These are phyloP conservation scores for Alectoria sarmentosa DNA, from an alignment of 495 filamentous ascomycete species.

Conservation along the genomic window DNA sequence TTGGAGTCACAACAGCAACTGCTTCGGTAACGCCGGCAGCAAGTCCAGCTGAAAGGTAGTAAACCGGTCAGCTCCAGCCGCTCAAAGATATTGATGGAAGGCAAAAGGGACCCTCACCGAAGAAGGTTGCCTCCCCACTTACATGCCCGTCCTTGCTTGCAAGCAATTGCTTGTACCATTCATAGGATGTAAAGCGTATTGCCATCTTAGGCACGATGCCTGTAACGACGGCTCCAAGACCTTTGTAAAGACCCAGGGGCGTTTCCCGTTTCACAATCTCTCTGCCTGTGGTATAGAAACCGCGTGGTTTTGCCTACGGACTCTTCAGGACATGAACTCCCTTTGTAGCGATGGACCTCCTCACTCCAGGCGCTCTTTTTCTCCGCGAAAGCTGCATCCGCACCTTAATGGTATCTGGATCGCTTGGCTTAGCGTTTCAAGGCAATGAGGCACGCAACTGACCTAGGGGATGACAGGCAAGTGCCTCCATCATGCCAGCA, in stretches of 20 bases:
- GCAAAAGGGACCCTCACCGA: conserved; percentile 48
- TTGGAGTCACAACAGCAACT: conserved; percentile 90
- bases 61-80: neutral
- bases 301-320: conserved; percentile 60
- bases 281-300: conserved; percentile 78
- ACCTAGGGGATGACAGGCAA: conserved; percentile 95
- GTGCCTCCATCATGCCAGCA: conserved; percentile 98
- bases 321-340: conserved; percentile 19
- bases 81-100: neutral
- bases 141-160: conserved; percentile 61
- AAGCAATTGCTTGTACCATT: conserved; percentile 82
- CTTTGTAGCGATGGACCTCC: conserved; percentile 23
- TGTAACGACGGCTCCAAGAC: conserved; percentile 88
- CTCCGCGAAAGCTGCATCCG: conserved; percentile 97
- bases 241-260: conserved; percentile 90
- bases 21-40: conserved; percentile 93
- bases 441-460: conserved; percentile 27
- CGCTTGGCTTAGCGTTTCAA: neutral
- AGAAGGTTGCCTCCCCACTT: conserved; percentile 70
- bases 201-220: conserved; percentile 99
- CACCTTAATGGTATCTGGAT: conserved; percentile 88
- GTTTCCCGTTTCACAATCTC: conserved; percentile 89
- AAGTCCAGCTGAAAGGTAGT: conserved; percentile 58
- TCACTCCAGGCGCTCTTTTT: conserved; percentile 70
- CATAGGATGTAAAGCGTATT: conserved; percentile 96